Evolutionary conservation across 2,329 filamentous ascomycete genomes (phyloP), one percentile per base, ranked within the genome.

Genomic region (Thielaviopsis euricoi): DNA sequence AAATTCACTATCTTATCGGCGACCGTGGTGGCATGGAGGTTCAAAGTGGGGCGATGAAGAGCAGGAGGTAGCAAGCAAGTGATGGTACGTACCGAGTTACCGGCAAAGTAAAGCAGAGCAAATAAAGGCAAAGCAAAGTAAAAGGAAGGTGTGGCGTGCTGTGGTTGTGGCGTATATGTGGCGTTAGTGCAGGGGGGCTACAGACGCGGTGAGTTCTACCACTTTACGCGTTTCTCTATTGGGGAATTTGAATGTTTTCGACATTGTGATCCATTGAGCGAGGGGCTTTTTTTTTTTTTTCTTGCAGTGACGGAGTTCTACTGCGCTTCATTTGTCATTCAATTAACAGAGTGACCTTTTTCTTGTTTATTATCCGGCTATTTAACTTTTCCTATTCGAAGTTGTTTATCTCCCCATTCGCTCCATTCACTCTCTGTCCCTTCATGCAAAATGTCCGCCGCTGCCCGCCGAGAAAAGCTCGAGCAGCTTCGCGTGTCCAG

Each of bases 401-500:
- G 2, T 25, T 25, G n/a, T n/a, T n/a, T n/a, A n/a, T n/a, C n/a
- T 51, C 10, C 13, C 19, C 13, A 3, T 21, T 25, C n/a, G n/a
- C n/a, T n/a, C n/a, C n/a, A n/a, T n/a, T 33, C 29, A 6, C 12
- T 33, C 29, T 3, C 33, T 12, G 6, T 19, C 21, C 37, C 19
- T 15, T 33, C 23, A 53, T 29, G 22, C 23, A 13, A 62, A 63
- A 76, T 74, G 73, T 70, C 74, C 29, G 69, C 67, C 33, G 69
- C 64, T 64, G 73, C 51, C 37, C 55, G 67, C 64, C 71, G 77
- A 64, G 73, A 74, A 63, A 80, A 75, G 72, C 76, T 84, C 66
- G 89, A 87, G 56, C 87, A 95, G 76, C 80, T 97, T 63, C 81
- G 81, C 66, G 89, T 87, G 68, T 80, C 95, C 64, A 86, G 89